Evolutionary conservation across 2,329 filamentous ascomycete genomes (phyloP).

Genomic region (Fusarium xylarioides): DNA sequence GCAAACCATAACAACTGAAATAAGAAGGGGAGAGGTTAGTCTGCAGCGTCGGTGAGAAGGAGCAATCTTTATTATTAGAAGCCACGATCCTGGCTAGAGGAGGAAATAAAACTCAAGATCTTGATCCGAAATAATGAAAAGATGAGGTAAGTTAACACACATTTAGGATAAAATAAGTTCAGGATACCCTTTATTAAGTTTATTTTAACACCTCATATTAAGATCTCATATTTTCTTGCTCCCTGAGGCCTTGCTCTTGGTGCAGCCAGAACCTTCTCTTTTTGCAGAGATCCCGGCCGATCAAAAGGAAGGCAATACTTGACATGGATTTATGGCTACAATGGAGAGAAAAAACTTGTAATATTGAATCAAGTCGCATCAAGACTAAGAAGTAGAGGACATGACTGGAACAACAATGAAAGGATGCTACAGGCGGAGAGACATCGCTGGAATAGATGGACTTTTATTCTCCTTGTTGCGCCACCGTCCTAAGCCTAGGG

Average conservation of each 20-base stretch:
- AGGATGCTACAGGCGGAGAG: no score
- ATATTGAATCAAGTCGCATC: background rate
- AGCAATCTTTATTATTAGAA: background rate
- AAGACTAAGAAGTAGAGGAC: background rate
- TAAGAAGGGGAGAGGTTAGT: no score
- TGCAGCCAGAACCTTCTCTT: no score
- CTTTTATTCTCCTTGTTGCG: background rate
- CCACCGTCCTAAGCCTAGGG: no score
- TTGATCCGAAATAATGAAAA: background rate
- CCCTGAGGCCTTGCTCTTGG: no score
- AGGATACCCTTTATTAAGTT: no score
- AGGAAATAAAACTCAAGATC: background rate
- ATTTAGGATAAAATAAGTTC: no score
- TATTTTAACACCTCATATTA: background rate
- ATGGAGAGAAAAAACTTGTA: no score
- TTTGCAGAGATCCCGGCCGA: background rate
- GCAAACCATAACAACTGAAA: no score
- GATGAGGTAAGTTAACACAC: no score
- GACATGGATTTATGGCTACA: background rate
- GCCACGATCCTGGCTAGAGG: background rate
- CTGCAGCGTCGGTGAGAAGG: background rate
- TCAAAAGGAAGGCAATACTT: background rate
- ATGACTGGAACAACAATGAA: background rate
- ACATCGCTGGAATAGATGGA: background rate
- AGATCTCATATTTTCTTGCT: accelerated